These are phyloP conservation scores for Scheffersomyces amazonensis DNA, from an alignment of 805 yeast species.

Conservation along the genomic window DNA sequence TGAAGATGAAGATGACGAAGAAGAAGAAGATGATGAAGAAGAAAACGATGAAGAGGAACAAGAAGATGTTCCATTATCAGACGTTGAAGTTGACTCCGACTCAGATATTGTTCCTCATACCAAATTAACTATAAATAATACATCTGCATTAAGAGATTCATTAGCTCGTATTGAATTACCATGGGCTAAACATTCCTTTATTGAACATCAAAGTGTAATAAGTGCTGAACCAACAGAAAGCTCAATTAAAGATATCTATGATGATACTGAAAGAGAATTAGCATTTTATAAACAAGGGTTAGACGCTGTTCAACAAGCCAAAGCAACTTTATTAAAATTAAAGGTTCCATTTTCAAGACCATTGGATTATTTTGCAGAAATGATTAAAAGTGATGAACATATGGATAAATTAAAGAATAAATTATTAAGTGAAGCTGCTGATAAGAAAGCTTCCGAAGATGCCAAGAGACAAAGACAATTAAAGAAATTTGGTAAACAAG, in stretches of 20 bases:
- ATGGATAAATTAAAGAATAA: slow-evolving; percentile 90
- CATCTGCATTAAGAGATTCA: slow-evolving; percentile 73
- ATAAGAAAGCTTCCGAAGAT: slow-evolving; percentile 87
- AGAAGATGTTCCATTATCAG: slow-evolving; percentile 84
- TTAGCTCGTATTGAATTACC: slow-evolving; percentile 66
- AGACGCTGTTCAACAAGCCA: slow-evolving; percentile 74
- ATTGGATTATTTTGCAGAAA: slow-evolving; percentile 94
- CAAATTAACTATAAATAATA: slow-evolving; percentile 83
- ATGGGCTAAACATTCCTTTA: slow-evolving; percentile 65
- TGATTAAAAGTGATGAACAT: slow-evolving; percentile 97
- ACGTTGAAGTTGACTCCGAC: slow-evolving; percentile 89
- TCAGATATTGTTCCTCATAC: slow-evolving; percentile 93
- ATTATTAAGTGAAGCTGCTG: slow-evolving; percentile 73
- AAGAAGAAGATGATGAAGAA: slow-evolving; percentile 45
- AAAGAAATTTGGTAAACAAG: slow-evolving; percentile 97
- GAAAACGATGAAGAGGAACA: slow-evolving; percentile 60
- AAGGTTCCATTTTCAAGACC: slow-evolving; percentile 92
- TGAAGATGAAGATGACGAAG: slow-evolving; percentile 31
- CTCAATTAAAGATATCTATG: slow-evolving; percentile 81
- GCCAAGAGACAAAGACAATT: slow-evolving; percentile 92
- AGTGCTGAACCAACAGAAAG: slow-evolving; percentile 59
- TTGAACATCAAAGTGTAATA: slow-evolving; percentile 77
- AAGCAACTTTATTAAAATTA: slow-evolving; percentile 60
- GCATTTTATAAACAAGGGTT: slow-evolving; percentile 95
- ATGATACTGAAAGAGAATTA: slow-evolving; percentile 93